Evolutionary conservation across 2,329 filamentous ascomycete genomes (phyloP), one percentile per base, ranked within the genome.

Genomic region (Kalaharituber pfeilii): DNA sequence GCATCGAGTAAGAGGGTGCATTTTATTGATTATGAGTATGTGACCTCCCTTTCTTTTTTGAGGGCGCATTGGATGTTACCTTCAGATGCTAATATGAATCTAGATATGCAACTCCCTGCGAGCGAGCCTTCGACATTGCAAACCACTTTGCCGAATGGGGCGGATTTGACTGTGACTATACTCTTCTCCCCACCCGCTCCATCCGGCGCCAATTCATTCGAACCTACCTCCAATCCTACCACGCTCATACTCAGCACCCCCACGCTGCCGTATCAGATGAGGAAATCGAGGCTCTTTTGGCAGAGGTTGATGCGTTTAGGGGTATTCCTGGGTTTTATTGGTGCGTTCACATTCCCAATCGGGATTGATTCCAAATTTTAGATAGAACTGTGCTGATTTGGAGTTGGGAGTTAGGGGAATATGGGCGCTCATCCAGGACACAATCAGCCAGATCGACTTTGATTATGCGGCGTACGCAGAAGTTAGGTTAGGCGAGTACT

Each of bases 81-180:
- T n/a, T n/a, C n/a, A 2, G 33, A 3, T 39, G 33, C 30, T 39
- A 39, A 39, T 4, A 4, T 20, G 3, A 22, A 4, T 22, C 5
- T 36, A 63, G 61, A 69, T 98, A 98, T 69, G 87, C 88, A 13
- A 91, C 86, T 3, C 88, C 91, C 2, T 89, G 88, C 0, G 89
- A 89, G 1, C 87, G 88, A 3, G 88, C 89, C 1, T 98, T 98
- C 69, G 91, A 98, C 67, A 81, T 98, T 62, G 83, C 89, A 51
- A 98, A 98, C 71, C 91, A 98, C 73, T 94, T 98, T 67, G 87
- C 91, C 49, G 91, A 98, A 71, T 98, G 91, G 89, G 88, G 83
- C 57, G 91, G 91, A 55, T 95, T 95, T 65, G 86, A 94, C 64
- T 98, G 91, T 73, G 87, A 96, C 69, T 88, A 84, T 71, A 78